Evolutionary conservation across 768 basidiomycete species (phyloP).

Genomic region (Leccinum disarticulatum): DNA sequence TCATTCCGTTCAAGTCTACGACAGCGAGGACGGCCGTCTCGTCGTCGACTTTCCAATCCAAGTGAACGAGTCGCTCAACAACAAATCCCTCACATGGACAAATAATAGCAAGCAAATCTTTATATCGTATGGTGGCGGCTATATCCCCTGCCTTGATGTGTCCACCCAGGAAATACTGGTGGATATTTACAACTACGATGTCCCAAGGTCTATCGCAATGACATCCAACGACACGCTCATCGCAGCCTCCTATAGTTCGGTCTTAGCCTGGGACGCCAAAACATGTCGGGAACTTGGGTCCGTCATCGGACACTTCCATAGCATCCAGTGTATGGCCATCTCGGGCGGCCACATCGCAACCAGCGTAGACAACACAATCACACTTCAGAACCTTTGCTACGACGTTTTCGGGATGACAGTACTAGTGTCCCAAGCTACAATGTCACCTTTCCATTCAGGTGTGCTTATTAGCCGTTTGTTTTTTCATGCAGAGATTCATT

Average conservation of each 20-base stretch:
- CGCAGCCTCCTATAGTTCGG: neutral
- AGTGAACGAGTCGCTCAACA: neutral
- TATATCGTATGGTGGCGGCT: neutral
- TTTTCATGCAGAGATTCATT: too few species aligned
- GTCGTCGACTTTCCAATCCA: neutral
- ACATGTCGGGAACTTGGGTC: neutral
- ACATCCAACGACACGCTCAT: neutral
- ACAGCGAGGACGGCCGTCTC: neutral
- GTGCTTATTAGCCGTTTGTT: too few species aligned
- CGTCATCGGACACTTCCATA: neutral
- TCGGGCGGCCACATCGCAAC: neutral
- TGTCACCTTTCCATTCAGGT: too few species aligned
- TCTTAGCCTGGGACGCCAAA: neutral
- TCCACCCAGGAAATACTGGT: neutral
- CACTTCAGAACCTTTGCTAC: neutral
- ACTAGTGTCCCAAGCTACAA: too few species aligned
- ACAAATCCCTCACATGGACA: neutral
- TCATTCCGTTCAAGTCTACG: neutral
- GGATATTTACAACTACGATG: neutral
- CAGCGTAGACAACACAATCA: neutral
- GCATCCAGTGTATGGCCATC: neutral
- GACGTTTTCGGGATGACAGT: neutral
- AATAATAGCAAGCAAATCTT: neutral
- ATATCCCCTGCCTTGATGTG: neutral
- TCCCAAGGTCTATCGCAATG: neutral